A percentile compares a stretch with the other conserved stretches of the same genome.
phyloP scores from a whole-genome alignment of 1,139 yeast species.

The Debaryomyces fabryi region DNA sequence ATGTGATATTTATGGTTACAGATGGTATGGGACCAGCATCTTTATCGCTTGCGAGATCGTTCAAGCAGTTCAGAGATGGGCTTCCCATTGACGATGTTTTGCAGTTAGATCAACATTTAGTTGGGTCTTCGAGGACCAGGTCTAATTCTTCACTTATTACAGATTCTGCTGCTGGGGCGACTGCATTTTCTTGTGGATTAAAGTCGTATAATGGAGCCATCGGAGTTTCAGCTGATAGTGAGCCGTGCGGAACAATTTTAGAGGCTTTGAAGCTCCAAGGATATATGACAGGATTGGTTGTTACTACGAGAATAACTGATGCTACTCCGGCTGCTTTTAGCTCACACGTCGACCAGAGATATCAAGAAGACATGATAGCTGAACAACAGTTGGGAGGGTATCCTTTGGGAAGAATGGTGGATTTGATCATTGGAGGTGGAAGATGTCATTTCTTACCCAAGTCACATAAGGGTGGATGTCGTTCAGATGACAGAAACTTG shows the following conservation, averaged over 20 bases:
- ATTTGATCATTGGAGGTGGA: conserved; percentile 88
- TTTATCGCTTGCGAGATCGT: conserved; percentile 71
- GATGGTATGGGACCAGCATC: conserved; percentile 95
- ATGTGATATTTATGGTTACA: conserved; percentile 82
- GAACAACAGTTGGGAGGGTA: conserved; percentile 79
- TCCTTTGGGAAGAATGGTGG: conserved; percentile 77
- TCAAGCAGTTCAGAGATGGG: conserved; percentile 57
- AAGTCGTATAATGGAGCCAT: conserved; percentile 86
- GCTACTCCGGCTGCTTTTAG: conserved; percentile 92
- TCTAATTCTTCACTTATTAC: conserved; percentile 74
- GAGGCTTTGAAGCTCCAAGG: conserved; percentile 84
- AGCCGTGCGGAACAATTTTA: conserved; percentile 78
- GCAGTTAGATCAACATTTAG: conserved; percentile 61
- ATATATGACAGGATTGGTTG: conserved; percentile 80
- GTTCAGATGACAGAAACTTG: conserved; percentile 66
- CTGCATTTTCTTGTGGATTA: conserved; percentile 79
- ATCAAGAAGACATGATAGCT: conserved; percentile 82
- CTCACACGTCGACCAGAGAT: conserved; percentile 71
- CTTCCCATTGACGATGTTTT: conserved; percentile 56
- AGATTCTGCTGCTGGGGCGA: conserved; percentile 94
- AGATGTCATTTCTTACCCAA: conserved; percentile 70
- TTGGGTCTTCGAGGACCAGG: conserved; percentile 80
- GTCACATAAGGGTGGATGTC: conserved; percentile 54
- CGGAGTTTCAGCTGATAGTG: conserved; percentile 62
- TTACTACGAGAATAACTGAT: conserved; percentile 69